These are phyloP conservation scores for Lactifluus volemus DNA, from an alignment of 768 basidiomycete genomes.

Conservation along the genomic window DNA sequence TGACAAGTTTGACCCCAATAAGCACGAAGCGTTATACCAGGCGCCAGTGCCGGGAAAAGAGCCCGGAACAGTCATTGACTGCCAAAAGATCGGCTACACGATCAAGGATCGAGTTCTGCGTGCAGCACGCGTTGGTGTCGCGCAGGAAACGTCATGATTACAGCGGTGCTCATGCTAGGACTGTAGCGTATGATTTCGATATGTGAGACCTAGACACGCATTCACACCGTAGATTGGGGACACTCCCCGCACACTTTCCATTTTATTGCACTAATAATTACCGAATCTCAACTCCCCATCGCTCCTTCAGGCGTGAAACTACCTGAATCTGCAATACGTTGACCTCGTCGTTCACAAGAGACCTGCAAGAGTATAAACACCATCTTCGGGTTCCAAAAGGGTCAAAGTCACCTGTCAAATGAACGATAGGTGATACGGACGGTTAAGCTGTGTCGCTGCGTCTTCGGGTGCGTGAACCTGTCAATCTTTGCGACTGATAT, in stretches of 20 bases:
- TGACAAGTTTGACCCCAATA: conserved; percentile 90
- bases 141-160: conserved; percentile 49
- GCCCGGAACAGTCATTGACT: conserved; percentile 84
- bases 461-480: conserved; percentile 84
- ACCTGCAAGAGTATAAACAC: conserved; percentile 36
- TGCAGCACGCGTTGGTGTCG: conserved; percentile 95
- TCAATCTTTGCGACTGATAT: conserved; percentile 59
- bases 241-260: conserved; percentile 22
- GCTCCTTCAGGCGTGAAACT: conserved; percentile 42
- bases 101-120: conserved; percentile 91
- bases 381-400: neutral
- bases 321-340: conserved; percentile 70
- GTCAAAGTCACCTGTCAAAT: conserved; percentile 73
- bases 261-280: conserved; percentile 39
- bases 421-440: conserved; percentile 93
- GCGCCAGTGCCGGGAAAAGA: conserved; percentile 84
- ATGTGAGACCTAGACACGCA: conserved; percentile 10
- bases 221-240: conserved; percentile 25
- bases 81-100: conserved; percentile 84
- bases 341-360: conserved; percentile 81
- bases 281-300: conserved; percentile 82
- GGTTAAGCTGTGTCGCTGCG: conserved; percentile 66
- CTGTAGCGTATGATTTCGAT: conserved; percentile 3
- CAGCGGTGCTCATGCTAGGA: neutral
- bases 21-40: conserved; percentile 92